Base-by-base conservation (phyloP, 2,329 filamentous ascomycete species). In the Pseudovirgaria hyperparasitica region DNA sequence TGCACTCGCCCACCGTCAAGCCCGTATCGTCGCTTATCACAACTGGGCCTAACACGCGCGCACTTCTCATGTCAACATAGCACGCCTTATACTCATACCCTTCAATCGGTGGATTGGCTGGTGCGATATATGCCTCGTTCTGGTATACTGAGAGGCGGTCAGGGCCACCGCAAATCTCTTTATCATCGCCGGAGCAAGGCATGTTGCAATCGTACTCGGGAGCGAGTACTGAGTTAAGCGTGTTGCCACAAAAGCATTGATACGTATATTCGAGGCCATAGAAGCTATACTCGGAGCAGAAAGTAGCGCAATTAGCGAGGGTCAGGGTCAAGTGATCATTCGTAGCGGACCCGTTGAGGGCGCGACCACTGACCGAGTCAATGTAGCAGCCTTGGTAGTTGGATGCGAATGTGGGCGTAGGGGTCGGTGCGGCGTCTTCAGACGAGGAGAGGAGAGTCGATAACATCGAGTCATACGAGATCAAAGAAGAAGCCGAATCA, bases 61-160 rank as follows among this genome's bases (percentile, higher is more conserved):
- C 31, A 36, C 26, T 34, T 2, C 43, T 30, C 23, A 50, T 46
- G 31, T 62, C 55, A 22, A 46, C 47, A 34, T 59, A 62, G 32
- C 58, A 63, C 27, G 58, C 58, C 23, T 50, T 31, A 14, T 49
- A 41, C 6, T 33, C 32, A 19, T 46, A 46, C 6, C 40, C 42
- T 4, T 38, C 26, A 25, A 42, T 36, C 2, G 21, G 18, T 3
- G 41, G 37, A 10, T 36, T 31, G 25, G 42, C 29, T 4, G 46
- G 38, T 5, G 37, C 29, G 2, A 40, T 37, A 32, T 53, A 57
- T 7, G 50, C 49, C 3, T 42, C 36, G 25, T 56, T 54, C 31
- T 49, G 46, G 37, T 48, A 45, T 23, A 55, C 40, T n/a, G 49
- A 53, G 25, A 46, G 8, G 14, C 41, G 38, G 19, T 31, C 31